Percentiles rank a stretch among this genome's conserved stretches.
Conservation (phyloP, 306 rosid genomes). For the Morella rubra region DNA sequence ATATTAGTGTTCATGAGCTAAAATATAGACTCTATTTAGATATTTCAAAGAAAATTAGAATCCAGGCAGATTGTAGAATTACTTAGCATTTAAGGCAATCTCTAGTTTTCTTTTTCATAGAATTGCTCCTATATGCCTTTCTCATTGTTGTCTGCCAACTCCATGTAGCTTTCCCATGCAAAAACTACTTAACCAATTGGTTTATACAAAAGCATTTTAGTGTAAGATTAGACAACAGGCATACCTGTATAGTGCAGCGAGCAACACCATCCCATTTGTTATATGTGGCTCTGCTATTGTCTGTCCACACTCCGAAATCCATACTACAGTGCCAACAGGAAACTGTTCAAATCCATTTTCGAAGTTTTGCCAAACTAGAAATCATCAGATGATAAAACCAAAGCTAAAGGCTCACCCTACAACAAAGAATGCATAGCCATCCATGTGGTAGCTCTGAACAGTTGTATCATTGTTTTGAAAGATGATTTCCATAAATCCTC, state of each 20-base stretch:
- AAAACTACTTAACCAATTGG: slow-evolving; percentile 7
- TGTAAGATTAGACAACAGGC: not conserved
- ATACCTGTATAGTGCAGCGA: slow-evolving; percentile 78
- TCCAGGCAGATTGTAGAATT: not conserved
- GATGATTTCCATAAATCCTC: slow-evolving; percentile 81
- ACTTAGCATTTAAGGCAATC: not conserved
- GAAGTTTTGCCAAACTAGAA: not conserved
- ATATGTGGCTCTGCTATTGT: slow-evolving; percentile 75
- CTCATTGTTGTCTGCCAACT: not conserved
- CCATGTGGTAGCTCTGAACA: slow-evolving; percentile 79
- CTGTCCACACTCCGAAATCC: slow-evolving; percentile 89
- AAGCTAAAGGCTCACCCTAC: slow-evolving; percentile 66
- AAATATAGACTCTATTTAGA: not conserved
- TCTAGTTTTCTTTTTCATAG: not conserved
- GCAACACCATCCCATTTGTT: slow-evolving; percentile 89
- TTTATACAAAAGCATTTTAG: slow-evolving; percentile 10
- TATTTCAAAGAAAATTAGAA: not conserved
- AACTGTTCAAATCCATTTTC: slow-evolving; percentile 22
- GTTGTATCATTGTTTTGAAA: slow-evolving; percentile 82
- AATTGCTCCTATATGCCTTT: not conserved
- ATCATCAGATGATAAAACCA: not conserved
- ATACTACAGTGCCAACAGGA: slow-evolving; percentile 54
- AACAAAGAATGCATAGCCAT: slow-evolving; percentile 83
- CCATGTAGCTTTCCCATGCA: not conserved
- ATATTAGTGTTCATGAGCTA: too few species aligned